phyloP scores from a whole-genome alignment of 1,284 basidiomycete species.

The Leccinum laetum region DNA sequence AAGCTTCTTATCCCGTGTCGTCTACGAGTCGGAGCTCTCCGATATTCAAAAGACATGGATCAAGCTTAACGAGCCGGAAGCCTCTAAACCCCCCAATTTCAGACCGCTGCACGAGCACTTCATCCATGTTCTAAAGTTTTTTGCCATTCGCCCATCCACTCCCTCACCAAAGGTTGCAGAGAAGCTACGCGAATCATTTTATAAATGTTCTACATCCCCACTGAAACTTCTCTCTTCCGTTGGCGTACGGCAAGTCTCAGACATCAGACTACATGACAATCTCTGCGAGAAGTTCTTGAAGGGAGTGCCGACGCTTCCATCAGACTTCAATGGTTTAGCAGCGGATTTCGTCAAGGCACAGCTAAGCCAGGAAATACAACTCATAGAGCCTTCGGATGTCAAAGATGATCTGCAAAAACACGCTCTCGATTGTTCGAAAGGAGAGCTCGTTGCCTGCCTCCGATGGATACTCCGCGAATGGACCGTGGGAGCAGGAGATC shows the following conservation, averaged over 20 bases:
- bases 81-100: constrained; percentile 34
- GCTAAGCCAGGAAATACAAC: constrained; percentile 43
- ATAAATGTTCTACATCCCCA: no score
- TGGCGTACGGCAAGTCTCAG: no score
- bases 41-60: constrained; percentile 52
- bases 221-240: no score
- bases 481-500: constrained; percentile 39
- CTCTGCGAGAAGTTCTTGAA: no score
- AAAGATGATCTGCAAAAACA: constrained; percentile 70
- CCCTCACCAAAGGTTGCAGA: constrained; percentile 44
- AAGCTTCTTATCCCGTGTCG: constrained; percentile 76
- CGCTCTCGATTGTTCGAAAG: constrained; percentile 55
- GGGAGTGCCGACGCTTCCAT: no score
- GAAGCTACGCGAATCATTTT: no score
- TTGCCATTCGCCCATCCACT: constrained; percentile 82
- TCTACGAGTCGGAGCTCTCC: constrained; percentile 84
- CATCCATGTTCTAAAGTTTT: constrained; percentile 84
- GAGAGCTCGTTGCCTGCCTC: constrained; percentile 80
- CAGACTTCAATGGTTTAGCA: no score
- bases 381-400: constrained; percentile 68
- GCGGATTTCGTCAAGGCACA: no score
- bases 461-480: constrained; percentile 60
- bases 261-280: no score
- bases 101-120: constrained; percentile 44
- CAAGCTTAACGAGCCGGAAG: background rate